Evolutionary conservation across 2,329 filamentous ascomycete genomes (phyloP), one percentile per base, ranked within the genome.

Genomic region (Sclerotinia borealis): DNA sequence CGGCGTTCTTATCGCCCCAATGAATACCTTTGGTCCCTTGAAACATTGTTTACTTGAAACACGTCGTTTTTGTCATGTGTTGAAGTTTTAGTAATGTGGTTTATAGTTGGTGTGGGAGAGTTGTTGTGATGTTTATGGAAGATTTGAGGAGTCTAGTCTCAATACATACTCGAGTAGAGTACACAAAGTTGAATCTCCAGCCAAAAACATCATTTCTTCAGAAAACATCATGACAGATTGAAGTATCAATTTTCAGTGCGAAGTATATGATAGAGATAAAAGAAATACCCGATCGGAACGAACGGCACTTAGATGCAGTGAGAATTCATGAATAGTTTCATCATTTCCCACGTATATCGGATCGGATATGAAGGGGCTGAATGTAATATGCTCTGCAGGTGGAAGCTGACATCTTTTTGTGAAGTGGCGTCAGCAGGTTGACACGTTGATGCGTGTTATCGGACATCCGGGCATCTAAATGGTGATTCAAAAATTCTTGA

Each of bases 321-420:
- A 58, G 39, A 58, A 25, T 45, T 15, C 7, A 56, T 45, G 27
- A 34, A 19, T 34, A 34, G 54, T 17, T 34, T 34, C 54, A 19
- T 58, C n/a, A 45, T 34, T 45, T 45, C 39, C n/a, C 39, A 45
- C 27, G 13, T 58, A n/a, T 13, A 58, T 58, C 13, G n/a, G n/a
- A 58, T 45, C 19, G 34, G 39, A 56, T 34, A 11, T 56, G 54
- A 25, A 56, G n/a, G 29, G 39, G 54, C 54, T 58, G 54, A 34
- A 45, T 11, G 19, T 17, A 25, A 25, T 45, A 4, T 34, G 13
- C 13, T 45, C 41, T 45, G 54, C 39, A 34, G 29, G 54, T 19
- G 8, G 22, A 36, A 45, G 54, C 54, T 58, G 54, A 58, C 39
- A 13, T 25, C 22, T 29, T 34, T 56, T 34, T 13, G 39, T 25